A percentile compares a stretch with the other conserved stretches of the same genome.
Evolutionary conservation across 2,329 filamentous ascomycete genomes (phyloP).

Genomic region (Cryoendolithus antarcticus): DNA sequence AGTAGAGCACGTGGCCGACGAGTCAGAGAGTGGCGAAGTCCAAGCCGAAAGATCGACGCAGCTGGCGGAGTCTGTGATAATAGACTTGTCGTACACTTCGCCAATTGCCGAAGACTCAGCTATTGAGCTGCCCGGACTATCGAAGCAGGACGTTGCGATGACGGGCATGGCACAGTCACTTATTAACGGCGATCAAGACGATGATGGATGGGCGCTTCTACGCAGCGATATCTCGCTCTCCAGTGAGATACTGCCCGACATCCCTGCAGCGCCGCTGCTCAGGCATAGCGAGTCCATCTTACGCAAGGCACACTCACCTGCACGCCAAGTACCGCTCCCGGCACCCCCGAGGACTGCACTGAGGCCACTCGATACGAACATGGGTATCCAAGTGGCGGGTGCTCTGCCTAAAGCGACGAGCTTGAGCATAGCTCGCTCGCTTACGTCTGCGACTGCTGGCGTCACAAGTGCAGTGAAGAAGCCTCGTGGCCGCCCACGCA

Average conservation of each 20-base stretch:
- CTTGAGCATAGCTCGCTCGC: conserved; percentile 3
- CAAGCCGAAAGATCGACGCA: too few species aligned
- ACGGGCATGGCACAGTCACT: too few species aligned
- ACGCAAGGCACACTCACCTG: background rate
- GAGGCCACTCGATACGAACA: conserved; percentile 15
- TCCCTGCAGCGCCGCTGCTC: background rate
- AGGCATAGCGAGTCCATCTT: background rate
- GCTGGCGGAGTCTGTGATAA: too few species aligned
- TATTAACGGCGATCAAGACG: too few species aligned
- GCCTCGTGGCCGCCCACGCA: conserved; percentile 5
- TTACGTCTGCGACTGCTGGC: background rate
- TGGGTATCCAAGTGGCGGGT: too few species aligned
- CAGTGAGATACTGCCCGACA: background rate
- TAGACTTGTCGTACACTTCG: too few species aligned
- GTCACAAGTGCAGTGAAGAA: conserved; percentile 3
- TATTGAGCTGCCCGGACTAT: too few species aligned
- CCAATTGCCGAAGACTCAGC: too few species aligned
- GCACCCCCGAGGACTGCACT: conserved; percentile 9
- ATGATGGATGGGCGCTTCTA: too few species aligned
- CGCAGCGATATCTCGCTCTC: conserved; percentile 1
- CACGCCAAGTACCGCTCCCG: background rate
- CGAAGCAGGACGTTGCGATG: too few species aligned
- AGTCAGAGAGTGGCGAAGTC: too few species aligned
- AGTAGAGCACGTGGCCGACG: too few species aligned
- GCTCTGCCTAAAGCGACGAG: background rate